Conservation (phyloP, 495 filamentous ascomycete genomes). For the Emericellopsis terricola region DNA sequence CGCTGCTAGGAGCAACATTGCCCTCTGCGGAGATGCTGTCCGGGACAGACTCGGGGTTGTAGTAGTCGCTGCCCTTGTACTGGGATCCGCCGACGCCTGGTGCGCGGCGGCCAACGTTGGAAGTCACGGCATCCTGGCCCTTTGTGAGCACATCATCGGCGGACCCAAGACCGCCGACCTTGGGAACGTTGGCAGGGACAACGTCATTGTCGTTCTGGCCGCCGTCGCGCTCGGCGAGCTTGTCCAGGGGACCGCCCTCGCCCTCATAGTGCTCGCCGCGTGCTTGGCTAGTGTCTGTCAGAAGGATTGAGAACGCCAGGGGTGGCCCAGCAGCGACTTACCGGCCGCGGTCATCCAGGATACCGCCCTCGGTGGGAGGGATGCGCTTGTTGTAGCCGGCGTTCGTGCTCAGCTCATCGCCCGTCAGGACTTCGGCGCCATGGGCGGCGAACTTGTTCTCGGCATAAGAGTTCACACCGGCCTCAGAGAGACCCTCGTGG, state of each 20-base stretch:
- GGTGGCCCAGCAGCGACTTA: too few relatives aligned
- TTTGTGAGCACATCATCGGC: neutral
- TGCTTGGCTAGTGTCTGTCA: slow-evolving; percentile 8
- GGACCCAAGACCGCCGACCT: neutral
- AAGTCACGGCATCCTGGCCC: neutral
- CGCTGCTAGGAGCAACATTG: slow-evolving; percentile 11
- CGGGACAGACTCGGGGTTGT: slow-evolving; percentile 8
- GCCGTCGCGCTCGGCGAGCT: neutral
- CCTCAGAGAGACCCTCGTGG: slow-evolving; percentile 9
- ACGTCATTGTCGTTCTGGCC: slow-evolving; percentile 3
- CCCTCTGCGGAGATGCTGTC: slow-evolving; percentile 14
- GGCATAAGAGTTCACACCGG: slow-evolving; percentile 13
- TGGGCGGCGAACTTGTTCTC: slow-evolving; percentile 16
- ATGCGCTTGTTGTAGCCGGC: slow-evolving; percentile 16
- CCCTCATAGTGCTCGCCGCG: slow-evolving; percentile 7
- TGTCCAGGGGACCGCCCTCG: slow-evolving; percentile 1
- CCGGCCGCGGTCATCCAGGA: slow-evolving; percentile 16
- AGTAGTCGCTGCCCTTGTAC: slow-evolving; percentile 11
- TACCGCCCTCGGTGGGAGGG: slow-evolving; percentile 20
- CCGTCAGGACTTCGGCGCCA: slow-evolving; percentile 13
- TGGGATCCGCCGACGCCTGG: slow-evolving; percentile 2
- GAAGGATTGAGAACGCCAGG: too few relatives aligned
- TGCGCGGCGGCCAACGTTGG: neutral
- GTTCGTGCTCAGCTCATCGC: slow-evolving; percentile 15
- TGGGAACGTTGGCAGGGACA: neutral